phyloP scores from a whole-genome alignment of 164 flowering plant species.

The Macadamia tetraphylla region DNA sequence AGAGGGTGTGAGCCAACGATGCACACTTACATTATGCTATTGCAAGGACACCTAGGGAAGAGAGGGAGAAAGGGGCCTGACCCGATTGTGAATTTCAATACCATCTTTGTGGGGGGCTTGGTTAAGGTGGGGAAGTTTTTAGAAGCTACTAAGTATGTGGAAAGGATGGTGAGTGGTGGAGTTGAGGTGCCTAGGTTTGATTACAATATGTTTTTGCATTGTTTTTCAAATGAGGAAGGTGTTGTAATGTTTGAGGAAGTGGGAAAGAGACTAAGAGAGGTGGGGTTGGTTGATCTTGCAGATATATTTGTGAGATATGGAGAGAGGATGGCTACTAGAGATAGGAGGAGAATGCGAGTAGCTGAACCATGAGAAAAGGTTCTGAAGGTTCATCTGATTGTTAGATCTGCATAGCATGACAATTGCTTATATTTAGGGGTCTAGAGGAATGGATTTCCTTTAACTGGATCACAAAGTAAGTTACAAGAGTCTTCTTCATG shows the following conservation, averaged over 20 bases:
- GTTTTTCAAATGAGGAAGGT: slow-evolving; percentile 82
- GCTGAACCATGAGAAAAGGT: too few species aligned
- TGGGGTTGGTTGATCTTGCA: slow-evolving; percentile 75
- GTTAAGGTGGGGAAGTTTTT: slow-evolving; percentile 66
- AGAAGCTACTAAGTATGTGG: slow-evolving; percentile 81
- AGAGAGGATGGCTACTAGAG: slow-evolving; percentile 80
- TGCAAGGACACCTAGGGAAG: slow-evolving; percentile 92
- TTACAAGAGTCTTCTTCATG: too few species aligned
- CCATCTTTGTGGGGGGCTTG: slow-evolving; percentile 88
- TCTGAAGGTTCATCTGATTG: too few species aligned
- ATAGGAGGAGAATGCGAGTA: slow-evolving; percentile 45
- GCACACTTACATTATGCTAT: slow-evolving; percentile 88
- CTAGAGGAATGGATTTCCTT: too few species aligned
- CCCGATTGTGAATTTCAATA: slow-evolving; percentile 70
- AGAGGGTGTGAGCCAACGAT: slow-evolving; percentile 83
- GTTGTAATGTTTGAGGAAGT: slow-evolving; percentile 70
- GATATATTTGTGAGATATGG: slow-evolving; percentile 80
- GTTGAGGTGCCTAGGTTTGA: slow-evolving; percentile 83
- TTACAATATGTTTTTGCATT: slow-evolving; percentile 74
- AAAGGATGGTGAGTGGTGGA: slow-evolving; percentile 58
- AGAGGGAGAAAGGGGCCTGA: slow-evolving; percentile 80
- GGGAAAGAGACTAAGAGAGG: slow-evolving; percentile 68
- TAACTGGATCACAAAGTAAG: too few species aligned
- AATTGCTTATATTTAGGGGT: too few species aligned
- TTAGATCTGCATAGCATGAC: too few species aligned